phyloP scores from a whole-genome alignment of 192 early-diverging fungal genomes.

The Gryganskiella cystojenkinii region DNA sequence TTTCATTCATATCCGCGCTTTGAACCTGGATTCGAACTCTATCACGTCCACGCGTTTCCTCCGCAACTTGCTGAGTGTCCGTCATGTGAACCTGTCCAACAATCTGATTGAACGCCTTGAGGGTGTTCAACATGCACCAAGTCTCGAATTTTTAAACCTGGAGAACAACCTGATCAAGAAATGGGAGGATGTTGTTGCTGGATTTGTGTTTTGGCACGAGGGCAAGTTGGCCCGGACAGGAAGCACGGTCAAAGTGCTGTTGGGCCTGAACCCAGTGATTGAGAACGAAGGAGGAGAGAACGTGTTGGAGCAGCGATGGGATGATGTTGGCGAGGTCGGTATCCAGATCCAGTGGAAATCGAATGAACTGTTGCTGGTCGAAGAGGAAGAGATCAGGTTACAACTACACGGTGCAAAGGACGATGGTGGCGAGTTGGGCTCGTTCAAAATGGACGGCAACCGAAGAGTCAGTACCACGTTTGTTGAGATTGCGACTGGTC shows the following conservation, averaged over 20 bases:
- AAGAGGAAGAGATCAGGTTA: slow-evolving; percentile 1
- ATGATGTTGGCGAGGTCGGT: slow-evolving; percentile 42
- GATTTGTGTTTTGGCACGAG: slow-evolving; percentile 49
- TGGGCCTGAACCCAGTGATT: slow-evolving; percentile 30
- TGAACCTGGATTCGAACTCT: slow-evolving; percentile 43
- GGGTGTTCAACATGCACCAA: slow-evolving; percentile 42
- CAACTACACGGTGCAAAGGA: neutral
- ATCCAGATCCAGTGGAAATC: slow-evolving; percentile 42
- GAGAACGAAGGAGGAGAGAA: slow-evolving; percentile 51
- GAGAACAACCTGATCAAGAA: slow-evolving; percentile 46
- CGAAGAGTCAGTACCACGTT: slow-evolving; percentile 35
- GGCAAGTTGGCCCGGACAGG: slow-evolving; percentile 43
- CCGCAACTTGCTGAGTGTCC: slow-evolving; percentile 35
- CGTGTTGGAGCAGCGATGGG: slow-evolving; percentile 49
- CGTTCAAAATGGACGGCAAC: slow-evolving; percentile 12
- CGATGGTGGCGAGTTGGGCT: neutral
- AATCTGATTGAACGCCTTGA: slow-evolving; percentile 47
- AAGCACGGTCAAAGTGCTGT: slow-evolving; percentile 28
- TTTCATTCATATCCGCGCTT: slow-evolving; percentile 33
- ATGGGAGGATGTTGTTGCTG: slow-evolving; percentile 49
- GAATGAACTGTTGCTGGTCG: slow-evolving; percentile 20
- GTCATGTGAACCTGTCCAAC: slow-evolving; percentile 39
- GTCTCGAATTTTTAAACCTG: slow-evolving; percentile 28
- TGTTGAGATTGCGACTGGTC: slow-evolving; percentile 36
- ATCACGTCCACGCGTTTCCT: slow-evolving; percentile 48